Evolutionary conservation across 2,329 filamentous ascomycete species (phyloP).

Genomic region (Madurella mycetomatis): DNA sequence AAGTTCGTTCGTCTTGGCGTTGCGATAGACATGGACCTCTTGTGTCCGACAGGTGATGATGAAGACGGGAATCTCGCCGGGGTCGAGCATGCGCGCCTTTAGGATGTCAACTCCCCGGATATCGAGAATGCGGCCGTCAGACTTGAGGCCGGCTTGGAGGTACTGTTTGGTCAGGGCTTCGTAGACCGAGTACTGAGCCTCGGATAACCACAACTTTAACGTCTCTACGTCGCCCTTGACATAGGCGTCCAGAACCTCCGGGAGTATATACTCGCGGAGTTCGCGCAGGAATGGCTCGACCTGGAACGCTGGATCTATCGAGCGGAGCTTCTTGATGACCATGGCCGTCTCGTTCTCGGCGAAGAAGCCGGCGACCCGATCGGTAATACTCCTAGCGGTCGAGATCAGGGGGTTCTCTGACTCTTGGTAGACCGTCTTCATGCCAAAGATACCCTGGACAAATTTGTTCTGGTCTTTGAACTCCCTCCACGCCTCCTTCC

Average conservation of each 20-base stretch:
- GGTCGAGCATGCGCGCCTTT: conserved; percentile 73
- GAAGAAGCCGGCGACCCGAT: conserved; percentile 90
- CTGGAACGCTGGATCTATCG: conserved; percentile 93
- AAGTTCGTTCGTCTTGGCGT: conserved; percentile 82
- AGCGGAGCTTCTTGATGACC: conserved; percentile 96
- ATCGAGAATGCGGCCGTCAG: conserved; percentile 90
- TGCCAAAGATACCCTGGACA: conserved; percentile 80
- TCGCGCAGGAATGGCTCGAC: conserved; percentile 92
- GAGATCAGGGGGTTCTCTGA: conserved; percentile 94
- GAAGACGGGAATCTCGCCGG: conserved; percentile 88
- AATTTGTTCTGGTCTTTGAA: conserved; percentile 88
- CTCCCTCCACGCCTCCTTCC: conserved; percentile 97
- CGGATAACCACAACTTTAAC: conserved; percentile 90
- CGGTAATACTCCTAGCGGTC: conserved; percentile 89
- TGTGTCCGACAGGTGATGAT: conserved; percentile 96
- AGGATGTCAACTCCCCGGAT: conserved; percentile 91
- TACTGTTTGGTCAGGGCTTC: conserved; percentile 97
- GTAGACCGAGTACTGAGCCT: conserved; percentile 94
- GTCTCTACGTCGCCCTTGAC: conserved; percentile 93
- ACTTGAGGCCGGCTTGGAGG: conserved; percentile 85
- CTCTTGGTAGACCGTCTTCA: conserved; percentile 87
- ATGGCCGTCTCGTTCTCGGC: conserved; percentile 96
- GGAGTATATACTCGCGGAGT: conserved; percentile 95
- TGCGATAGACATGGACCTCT: conserved; percentile 95
- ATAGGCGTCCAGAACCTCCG: conserved; percentile 95